These are phyloP conservation scores for Hymenoscyphus occultus DNA, from an alignment of 2,329 filamentous ascomycete genomes.

Conservation along the genomic window DNA sequence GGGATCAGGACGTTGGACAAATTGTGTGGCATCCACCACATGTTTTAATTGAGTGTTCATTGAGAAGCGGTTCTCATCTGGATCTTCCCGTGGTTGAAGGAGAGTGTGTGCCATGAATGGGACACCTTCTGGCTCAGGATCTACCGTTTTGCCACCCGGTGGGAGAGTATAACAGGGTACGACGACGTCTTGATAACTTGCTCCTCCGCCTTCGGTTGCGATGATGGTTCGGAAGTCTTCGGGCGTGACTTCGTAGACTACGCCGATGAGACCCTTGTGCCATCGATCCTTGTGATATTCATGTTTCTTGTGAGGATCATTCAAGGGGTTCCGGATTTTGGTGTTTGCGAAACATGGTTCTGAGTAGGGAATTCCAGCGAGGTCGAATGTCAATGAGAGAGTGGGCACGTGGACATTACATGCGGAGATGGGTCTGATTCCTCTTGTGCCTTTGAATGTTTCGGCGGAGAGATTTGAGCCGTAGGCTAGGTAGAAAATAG, in stretches of 20 bases:
- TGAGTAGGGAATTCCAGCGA: constrained; percentile 78
- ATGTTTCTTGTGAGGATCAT: constrained; percentile 29
- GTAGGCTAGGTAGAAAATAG: constrained; percentile 81
- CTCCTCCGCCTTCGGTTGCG: constrained; percentile 83
- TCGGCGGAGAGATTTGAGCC: constrained; percentile 82
- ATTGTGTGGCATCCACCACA: background rate
- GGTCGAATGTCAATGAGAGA: constrained; percentile 76
- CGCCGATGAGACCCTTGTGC: constrained; percentile 82
- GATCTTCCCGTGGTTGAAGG: constrained; percentile 49
- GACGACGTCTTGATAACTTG: constrained; percentile 78
- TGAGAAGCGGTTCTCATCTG: background rate
- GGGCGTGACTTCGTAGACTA: constrained; percentile 90
- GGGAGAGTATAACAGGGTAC: constrained; percentile 74
- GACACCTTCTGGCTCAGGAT: constrained; percentile 57
- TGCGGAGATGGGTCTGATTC: constrained; percentile 76
- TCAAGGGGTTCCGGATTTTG: constrained; percentile 47
- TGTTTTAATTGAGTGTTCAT: background rate
- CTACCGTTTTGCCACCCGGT: constrained; percentile 53
- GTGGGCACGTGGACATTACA: constrained; percentile 79
- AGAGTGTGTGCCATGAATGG: constrained; percentile 85
- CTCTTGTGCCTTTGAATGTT: constrained; percentile 74
- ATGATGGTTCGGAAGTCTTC: constrained; percentile 83
- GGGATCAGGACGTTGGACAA: constrained; percentile 55
- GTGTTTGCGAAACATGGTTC: constrained; percentile 95
- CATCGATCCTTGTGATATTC: constrained; percentile 58